Evolutionary conservation across 2,329 filamentous ascomycete species (phyloP).

Genomic region (Didymella pomorum): DNA sequence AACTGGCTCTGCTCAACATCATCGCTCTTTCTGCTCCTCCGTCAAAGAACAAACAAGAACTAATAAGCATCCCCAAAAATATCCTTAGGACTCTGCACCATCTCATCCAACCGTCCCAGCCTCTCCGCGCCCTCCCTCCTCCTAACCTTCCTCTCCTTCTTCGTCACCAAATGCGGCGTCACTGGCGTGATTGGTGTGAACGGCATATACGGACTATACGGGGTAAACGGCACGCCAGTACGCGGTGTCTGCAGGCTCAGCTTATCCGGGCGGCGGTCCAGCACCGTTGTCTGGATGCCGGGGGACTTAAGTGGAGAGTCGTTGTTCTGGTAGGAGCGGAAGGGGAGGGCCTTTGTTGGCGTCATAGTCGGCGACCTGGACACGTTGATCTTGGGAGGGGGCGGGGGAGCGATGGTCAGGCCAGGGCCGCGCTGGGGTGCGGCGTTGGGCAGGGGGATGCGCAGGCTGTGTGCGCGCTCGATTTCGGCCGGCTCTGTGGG

Average conservation of each 20-base stretch:
- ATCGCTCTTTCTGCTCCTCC: too few species aligned
- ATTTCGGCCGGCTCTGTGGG: conserved; percentile 48
- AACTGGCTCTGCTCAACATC: too few species aligned
- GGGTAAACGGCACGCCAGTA: conserved; percentile 69
- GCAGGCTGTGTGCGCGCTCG: conserved; percentile 48
- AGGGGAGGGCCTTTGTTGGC: conserved; percentile 40
- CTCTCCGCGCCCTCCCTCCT: conserved; percentile 70
- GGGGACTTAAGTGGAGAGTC: conserved; percentile 32
- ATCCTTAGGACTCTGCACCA: conserved; percentile 50
- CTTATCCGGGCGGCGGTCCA: conserved; percentile 49
- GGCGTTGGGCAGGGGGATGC: conserved; percentile 41
- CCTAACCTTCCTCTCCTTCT: conserved; percentile 74
- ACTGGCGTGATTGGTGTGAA: conserved; percentile 78
- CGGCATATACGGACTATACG: conserved; percentile 82
- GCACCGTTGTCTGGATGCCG: conserved; percentile 55
- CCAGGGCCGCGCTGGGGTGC: conserved; percentile 21
- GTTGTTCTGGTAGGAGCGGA: conserved; percentile 44
- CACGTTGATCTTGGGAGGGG: conserved; percentile 15
- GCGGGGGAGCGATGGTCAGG: conserved; percentile 18
- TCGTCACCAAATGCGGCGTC: conserved; percentile 76
- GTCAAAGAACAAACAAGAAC: too few species aligned
- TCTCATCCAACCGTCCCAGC: conserved; percentile 53
- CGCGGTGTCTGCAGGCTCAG: conserved; percentile 57
- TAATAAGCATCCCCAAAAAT: conserved; percentile 51
- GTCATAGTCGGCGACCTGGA: conserved; percentile 1